Evolutionary conservation across 1,284 basidiomycete species (phyloP), one percentile per base, ranked within the genome.

Genomic region (Leccinum pseudoinsigne): DNA sequence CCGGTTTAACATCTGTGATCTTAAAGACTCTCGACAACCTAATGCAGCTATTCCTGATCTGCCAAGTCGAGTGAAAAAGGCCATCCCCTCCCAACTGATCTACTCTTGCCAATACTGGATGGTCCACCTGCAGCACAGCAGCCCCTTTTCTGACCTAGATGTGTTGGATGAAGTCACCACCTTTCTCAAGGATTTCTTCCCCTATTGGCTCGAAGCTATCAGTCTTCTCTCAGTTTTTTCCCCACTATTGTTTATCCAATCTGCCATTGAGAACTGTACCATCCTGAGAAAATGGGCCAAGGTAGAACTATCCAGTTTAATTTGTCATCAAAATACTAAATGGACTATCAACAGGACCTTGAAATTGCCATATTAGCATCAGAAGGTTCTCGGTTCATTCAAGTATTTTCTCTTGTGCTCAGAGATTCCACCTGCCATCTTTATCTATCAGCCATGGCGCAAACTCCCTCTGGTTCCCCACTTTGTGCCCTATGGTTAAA

Each of bases 401-500:
- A 21, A 18, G 42, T 28, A 5, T 38, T 26, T 23, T 10, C 55
- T 40, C 55, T 56, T 50, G 34, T 61, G 10, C 34, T 61, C 2
- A 57, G 34, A 40, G 34, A 38, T 50, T 61, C 55, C 12, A 61
- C 55, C 2, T 45, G 45, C 23, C 55, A 61, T 18, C 16, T 61
- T 2, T 61, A 61, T 50, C 8, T 61, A 3, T 61, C 56, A 31
- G 60, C 60, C 11, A 61, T 61, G 31, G 31, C 36, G 1, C 60
- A 61, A 8, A 61, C 60, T 4, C 55, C 60, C 4, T 4, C 14
- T 12, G 51, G 11, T 7, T 61, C 55, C 7, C 12, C 34, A 51
- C 45, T 47, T 18, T 47, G 45, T 47, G 45, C 16, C 4, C 45
- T 47, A 9, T 47, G 45, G 45, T n/a, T 9, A 18, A 47, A 47